Percentiles rank a stretch among this genome's conserved stretches.
phyloP scores from a whole-genome alignment of 495 filamentous ascomycete species.

The Podospora fimiseda region DNA sequence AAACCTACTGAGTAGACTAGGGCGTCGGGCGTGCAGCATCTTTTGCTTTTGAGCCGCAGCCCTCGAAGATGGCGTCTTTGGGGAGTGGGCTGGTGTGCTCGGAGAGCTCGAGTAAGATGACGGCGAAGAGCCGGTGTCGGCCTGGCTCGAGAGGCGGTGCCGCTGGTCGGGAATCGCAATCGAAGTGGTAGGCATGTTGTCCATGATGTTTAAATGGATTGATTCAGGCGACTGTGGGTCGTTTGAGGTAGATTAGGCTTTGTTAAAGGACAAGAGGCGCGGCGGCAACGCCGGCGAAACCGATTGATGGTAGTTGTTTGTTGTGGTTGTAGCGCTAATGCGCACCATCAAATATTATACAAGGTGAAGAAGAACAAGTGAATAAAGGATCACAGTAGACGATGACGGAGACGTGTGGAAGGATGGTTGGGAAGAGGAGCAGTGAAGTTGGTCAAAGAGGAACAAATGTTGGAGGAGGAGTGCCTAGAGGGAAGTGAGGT shows the following conservation, averaged over 20 bases:
- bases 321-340: no score
- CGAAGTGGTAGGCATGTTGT: conserved; percentile 42
- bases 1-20: conserved; percentile 48
- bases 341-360: no score
- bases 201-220: conserved; percentile 7
- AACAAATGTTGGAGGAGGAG: no score
- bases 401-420: no score
- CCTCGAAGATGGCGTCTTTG: conserved; percentile 28
- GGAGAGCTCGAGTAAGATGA: conserved; percentile 52
- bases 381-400: no score
- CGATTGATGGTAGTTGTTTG: no score
- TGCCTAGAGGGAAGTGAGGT: no score
- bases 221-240: not conserved
- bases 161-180: conserved; percentile 44
- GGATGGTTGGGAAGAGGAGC: no score
- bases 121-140: conserved; percentile 38
- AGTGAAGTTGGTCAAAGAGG: no score
- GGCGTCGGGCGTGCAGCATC: conserved; percentile 44
- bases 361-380: no score
- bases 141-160: conserved; percentile 33
- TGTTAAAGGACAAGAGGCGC: no score
- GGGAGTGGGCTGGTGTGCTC: conserved; percentile 33
- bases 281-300: no score
- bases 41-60: conserved; percentile 32
- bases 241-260: not conserved